Conservation (phyloP, 1,284 basidiomycete species). For the Trametes sp. region DNA sequence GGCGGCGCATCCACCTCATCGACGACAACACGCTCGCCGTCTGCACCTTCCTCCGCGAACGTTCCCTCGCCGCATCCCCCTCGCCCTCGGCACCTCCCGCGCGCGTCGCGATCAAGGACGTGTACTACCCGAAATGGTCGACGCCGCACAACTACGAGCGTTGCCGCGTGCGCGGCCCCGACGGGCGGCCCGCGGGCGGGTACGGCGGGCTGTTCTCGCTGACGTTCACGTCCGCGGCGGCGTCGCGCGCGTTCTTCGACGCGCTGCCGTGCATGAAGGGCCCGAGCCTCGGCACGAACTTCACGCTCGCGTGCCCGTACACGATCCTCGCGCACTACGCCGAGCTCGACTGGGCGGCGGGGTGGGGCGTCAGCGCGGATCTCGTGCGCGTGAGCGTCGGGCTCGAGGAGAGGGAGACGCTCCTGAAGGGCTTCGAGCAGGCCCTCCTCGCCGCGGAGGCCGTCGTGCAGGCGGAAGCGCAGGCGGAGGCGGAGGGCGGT, state of each 20-base stretch:
- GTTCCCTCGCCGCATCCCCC: conserved; percentile 52
- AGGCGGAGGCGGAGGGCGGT: not conserved
- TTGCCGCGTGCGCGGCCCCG: conserved; percentile 52
- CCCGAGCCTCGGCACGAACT: conserved; percentile 95
- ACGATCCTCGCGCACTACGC: conserved; percentile 92
- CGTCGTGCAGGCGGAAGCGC: conserved; percentile 13
- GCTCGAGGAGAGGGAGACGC: conserved; percentile 75
- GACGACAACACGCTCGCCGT: conserved; percentile 87
- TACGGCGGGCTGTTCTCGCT: conserved; percentile 94
- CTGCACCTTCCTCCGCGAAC: conserved; percentile 79
- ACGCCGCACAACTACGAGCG: conserved; percentile 78
- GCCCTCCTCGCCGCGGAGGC: conserved; percentile 78
- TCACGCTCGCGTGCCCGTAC: conserved; percentile 94
- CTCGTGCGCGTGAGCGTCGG: conserved; percentile 93
- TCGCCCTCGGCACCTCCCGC: conserved; percentile 8
- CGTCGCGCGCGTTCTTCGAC: conserved; percentile 90
- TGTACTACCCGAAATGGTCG: conserved; percentile 91
- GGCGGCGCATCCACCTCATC: conserved; percentile 77
- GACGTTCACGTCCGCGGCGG: conserved; percentile 77
- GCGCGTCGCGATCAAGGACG: conserved; percentile 66
- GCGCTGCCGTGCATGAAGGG: conserved; percentile 87
- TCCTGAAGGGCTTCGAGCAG: conserved; percentile 68
- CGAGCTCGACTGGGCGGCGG: conserved; percentile 93
- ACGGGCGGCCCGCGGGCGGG: conserved; percentile 59
- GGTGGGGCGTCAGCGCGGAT: conserved; percentile 85